phyloP scores from a whole-genome alignment of 2,329 filamentous ascomycete genomes.

The Paecilomyces dactylethromorphus region DNA sequence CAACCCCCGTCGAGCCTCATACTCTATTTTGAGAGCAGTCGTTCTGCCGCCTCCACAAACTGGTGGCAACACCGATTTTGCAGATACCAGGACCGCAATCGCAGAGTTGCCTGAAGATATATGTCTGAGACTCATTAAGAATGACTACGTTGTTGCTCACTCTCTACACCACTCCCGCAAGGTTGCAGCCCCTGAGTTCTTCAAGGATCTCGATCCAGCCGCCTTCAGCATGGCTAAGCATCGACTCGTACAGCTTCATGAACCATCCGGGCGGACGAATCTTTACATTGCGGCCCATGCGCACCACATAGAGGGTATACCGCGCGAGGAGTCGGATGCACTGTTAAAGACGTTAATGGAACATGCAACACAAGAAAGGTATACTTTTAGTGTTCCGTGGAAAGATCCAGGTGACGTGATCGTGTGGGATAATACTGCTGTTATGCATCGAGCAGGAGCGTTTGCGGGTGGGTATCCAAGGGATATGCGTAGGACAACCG shows the following conservation, averaged over 20 bases:
- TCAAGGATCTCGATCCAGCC: slow-evolving; percentile 39
- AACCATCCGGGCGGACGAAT: slow-evolving; percentile 45
- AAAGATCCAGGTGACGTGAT: slow-evolving; percentile 44
- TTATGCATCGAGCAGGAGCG: slow-evolving; percentile 49
- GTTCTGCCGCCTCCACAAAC: slow-evolving; percentile 41
- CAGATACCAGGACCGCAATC: slow-evolving; percentile 48
- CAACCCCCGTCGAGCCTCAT: slow-evolving; percentile 48
- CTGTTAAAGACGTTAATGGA: slow-evolving; percentile 30
- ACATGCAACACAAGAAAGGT: slow-evolving; percentile 45
- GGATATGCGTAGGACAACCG: slow-evolving; percentile 52
- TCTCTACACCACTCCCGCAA: slow-evolving; percentile 47
- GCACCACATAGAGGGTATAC: slow-evolving; percentile 44
- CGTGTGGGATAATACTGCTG: slow-evolving; percentile 54
- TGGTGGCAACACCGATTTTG: slow-evolving; percentile 50
- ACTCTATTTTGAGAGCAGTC: slow-evolving; percentile 46
- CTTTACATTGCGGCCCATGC: slow-evolving; percentile 49
- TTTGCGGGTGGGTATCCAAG: slow-evolving; percentile 45
- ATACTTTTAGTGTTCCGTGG: slow-evolving; percentile 44
- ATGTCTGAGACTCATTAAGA: slow-evolving; percentile 25
- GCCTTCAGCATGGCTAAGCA: slow-evolving; percentile 37
- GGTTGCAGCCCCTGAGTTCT: slow-evolving; percentile 45
- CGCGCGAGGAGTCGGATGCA: slow-evolving; percentile 24
- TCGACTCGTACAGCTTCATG: slow-evolving; percentile 45
- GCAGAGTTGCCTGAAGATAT: slow-evolving; percentile 37
- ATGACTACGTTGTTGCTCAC: slow-evolving; percentile 44